Conservation (phyloP, 1,139 yeast species). For the Insectozyma bohioensis region DNA sequence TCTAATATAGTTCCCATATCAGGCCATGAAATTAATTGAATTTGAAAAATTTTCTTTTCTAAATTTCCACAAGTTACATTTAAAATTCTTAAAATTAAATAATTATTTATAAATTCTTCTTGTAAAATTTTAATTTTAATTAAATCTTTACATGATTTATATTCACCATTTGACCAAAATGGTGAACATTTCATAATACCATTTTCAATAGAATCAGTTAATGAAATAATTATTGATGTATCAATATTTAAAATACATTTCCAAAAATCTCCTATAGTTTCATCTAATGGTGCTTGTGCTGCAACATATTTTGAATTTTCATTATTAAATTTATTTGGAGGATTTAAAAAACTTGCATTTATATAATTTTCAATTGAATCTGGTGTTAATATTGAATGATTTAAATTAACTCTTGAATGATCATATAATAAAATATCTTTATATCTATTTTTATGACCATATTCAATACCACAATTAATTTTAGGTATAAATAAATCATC, state of each 20-base stretch:
- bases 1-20: conserved; percentile 57
- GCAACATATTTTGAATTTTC: conserved; percentile 51
- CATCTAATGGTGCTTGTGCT: conserved; percentile 43
- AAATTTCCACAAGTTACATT: conserved; percentile 21
- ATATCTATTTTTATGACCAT: conserved; percentile 45
- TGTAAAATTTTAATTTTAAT: conserved; percentile 31
- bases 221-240: conserved; percentile 64
- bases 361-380: conserved; percentile 37
- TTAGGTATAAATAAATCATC: conserved; percentile 43
- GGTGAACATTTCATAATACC: conserved; percentile 57
- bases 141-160: conserved; percentile 35
- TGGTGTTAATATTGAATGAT: conserved; percentile 15
- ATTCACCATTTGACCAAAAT: conserved; percentile 51
- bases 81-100: conserved; percentile 37
- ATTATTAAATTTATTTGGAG: conserved; percentile 14
- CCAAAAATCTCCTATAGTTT: conserved; percentile 47
- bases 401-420: conserved; percentile 42
- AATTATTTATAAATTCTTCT: conserved; percentile 16
- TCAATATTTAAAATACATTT: conserved; percentile 49
- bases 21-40: conserved; percentile 69
- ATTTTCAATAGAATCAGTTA: conserved; percentile 53
- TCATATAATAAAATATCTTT: conserved; percentile 49
- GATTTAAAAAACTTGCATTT: conserved; percentile 58
- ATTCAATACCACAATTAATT: conserved; percentile 54
- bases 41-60: conserved; percentile 35